These are phyloP conservation scores for Candida neerlandica DNA, from an alignment of 1,139 yeast genomes.

Conservation along the genomic window DNA sequence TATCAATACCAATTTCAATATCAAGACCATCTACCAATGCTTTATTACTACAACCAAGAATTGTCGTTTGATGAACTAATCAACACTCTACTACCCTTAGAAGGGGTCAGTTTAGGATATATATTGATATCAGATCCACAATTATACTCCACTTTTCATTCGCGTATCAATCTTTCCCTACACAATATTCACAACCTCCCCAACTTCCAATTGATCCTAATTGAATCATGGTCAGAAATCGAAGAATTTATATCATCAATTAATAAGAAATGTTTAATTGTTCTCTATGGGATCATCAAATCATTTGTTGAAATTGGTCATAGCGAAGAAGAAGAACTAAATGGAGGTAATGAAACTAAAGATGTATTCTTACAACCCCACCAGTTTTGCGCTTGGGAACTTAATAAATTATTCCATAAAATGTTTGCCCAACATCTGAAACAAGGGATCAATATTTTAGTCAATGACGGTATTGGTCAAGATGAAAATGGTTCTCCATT, in stretches of 20 bases:
- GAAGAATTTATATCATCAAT: constrained; percentile 9
- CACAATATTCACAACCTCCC: constrained; percentile 5
- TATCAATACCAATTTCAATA: background rate
- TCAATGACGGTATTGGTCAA: constrained; percentile 11
- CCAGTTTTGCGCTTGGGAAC: constrained; percentile 12
- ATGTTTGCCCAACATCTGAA: constrained; percentile 8
- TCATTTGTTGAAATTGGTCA: constrained; percentile 12
- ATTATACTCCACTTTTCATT: constrained; percentile 6
- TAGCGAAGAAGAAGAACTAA: background rate
- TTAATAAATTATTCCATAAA: constrained; percentile 13
- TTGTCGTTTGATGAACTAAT: constrained; percentile 11
- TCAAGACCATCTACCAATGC: constrained; percentile 8
- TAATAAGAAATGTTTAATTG: constrained; percentile 3
- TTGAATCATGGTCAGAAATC: constrained; percentile 16
- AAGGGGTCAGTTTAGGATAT: background rate
- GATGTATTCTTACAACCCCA: constrained; percentile 4
- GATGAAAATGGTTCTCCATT: constrained; percentile 8
- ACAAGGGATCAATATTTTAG: constrained; percentile 3
- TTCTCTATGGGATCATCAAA: constrained; percentile 13
- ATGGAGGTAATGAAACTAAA: no score
- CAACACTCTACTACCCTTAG: background rate
- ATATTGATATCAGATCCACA: constrained; percentile 11
- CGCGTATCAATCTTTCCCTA: constrained; percentile 2
- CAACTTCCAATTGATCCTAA: constrained; percentile 9
- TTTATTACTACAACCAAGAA: constrained; percentile 11